These are phyloP conservation scores for Helichrysum umbraculigerum DNA, from an alignment of 129 eudicot genomes.

Conservation along the genomic window DNA sequence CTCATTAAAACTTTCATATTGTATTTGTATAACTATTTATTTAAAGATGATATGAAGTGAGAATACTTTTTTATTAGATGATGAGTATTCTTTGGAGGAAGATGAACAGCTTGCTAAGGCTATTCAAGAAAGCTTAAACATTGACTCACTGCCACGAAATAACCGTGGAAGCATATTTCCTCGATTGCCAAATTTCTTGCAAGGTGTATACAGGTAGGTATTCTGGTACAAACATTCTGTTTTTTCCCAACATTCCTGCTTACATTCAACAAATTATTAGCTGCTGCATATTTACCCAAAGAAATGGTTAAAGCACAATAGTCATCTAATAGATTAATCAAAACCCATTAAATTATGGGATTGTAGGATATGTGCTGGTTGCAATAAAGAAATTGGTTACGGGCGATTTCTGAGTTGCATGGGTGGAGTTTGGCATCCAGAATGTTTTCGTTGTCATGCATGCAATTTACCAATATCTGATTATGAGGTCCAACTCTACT, in stretches of 20 bases:
- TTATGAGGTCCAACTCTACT: slow-evolving; percentile 67
- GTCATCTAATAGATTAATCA: neutral
- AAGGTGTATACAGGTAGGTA: slow-evolving; percentile 62
- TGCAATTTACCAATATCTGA: slow-evolving; percentile 84
- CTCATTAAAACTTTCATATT: neutral
- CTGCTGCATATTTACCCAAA: neutral
- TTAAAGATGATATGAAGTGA: slow-evolving; percentile 12
- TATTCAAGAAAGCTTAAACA: slow-evolving; percentile 75
- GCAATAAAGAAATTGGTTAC: slow-evolving; percentile 80
- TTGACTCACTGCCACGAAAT: slow-evolving; percentile 62
- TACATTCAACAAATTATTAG: neutral
- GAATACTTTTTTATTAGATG: slow-evolving; percentile 30
- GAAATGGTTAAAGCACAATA: neutral
- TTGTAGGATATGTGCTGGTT: slow-evolving; percentile 88
- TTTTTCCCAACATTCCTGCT: neutral
- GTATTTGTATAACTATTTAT: neutral
- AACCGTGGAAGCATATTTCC: slow-evolving; percentile 60
- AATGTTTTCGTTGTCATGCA: slow-evolving; percentile 85
- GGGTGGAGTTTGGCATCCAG: slow-evolving; percentile 98
- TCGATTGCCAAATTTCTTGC: slow-evolving; percentile 54
- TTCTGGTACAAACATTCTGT: neutral
- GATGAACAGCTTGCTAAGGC: slow-evolving; percentile 91
- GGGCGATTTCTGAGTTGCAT: slow-evolving; percentile 92
- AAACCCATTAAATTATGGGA: slow-evolving; percentile 15
- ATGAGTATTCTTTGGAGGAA: slow-evolving; percentile 55